Percentiles rank a stretch among this genome's conserved stretches.
phyloP scores from a whole-genome alignment of 2,329 filamentous ascomycete species.

The Cladophialophora yegresii region DNA sequence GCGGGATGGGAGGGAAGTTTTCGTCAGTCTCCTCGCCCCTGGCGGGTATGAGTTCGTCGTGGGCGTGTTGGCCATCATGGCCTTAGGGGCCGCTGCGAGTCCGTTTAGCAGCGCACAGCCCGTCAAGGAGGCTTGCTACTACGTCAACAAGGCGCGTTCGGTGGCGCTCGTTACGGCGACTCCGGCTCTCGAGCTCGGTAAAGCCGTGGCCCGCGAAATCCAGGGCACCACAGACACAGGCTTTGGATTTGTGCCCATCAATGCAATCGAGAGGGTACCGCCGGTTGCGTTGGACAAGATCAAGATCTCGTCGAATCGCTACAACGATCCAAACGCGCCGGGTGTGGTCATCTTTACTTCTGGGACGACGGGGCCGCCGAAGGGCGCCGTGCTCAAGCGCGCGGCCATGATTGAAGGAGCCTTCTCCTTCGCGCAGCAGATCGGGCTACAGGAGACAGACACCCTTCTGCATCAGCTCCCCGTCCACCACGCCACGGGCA shows the following conservation, averaged over 20 bases:
- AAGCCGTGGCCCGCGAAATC: conserved; percentile 31
- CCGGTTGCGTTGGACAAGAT: conserved; percentile 29
- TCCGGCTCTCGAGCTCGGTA: conserved; percentile 29
- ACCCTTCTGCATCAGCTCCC: conserved; percentile 43
- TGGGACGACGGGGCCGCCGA: conserved; percentile 38
- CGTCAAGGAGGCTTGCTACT: conserved; percentile 41
- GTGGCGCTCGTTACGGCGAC: conserved; percentile 34
- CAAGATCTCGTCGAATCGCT: conserved; percentile 39
- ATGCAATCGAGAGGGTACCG: conserved; percentile 31
- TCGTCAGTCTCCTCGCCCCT: conserved; percentile 41
- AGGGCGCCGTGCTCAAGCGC: conserved; percentile 35
- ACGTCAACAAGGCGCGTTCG: conserved; percentile 37
- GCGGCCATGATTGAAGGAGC: conserved; percentile 37
- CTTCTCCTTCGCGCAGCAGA: conserved; percentile 33
- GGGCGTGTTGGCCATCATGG: conserved; percentile 42
- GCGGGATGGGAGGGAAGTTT: conserved; percentile 39
- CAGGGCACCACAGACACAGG: conserved; percentile 29
- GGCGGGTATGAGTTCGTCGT: conserved; percentile 45
- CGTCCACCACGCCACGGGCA: conserved; percentile 41
- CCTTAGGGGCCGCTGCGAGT: conserved; percentile 42
- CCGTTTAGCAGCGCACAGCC: conserved; percentile 41
- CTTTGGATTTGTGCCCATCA: conserved; percentile 37
- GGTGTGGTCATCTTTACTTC: conserved; percentile 40
- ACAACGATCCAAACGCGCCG: conserved; percentile 40
- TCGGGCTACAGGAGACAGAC: conserved; percentile 38